Evolutionary conservation across 192 early-diverging fungal species (phyloP).

Genomic region (Entophlyctis luteolus): DNA sequence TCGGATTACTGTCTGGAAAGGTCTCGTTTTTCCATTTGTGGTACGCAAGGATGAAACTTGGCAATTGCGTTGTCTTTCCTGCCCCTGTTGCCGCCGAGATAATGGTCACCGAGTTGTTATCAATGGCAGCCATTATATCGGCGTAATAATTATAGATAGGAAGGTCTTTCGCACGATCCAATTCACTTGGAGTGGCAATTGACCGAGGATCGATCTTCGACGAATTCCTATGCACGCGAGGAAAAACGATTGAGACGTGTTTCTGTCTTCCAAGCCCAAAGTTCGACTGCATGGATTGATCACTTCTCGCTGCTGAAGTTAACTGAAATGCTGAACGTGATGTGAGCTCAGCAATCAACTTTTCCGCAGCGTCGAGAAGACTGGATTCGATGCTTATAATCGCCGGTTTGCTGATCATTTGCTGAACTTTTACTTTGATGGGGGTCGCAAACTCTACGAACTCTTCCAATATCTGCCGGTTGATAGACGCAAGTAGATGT

Average conservation of each 20-base stretch:
- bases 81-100: constrained; percentile 46
- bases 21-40: background rate
- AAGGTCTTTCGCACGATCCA: constrained; percentile 25
- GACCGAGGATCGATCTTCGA: constrained; percentile 1
- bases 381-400: constrained; percentile 22
- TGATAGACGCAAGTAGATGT: constrained; percentile 29
- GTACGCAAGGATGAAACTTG: constrained; percentile 77
- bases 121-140: constrained; percentile 46
- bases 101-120: constrained; percentile 43
- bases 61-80: constrained; percentile 71
- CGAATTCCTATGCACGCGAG: background rate
- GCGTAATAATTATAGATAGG: constrained; percentile 41
- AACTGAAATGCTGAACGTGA: constrained; percentile 6
- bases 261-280: background rate
- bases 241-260: background rate
- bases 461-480: constrained; percentile 18
- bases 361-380: constrained; percentile 21
- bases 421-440: constrained; percentile 27
- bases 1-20: no score
- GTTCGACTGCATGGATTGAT: background rate
- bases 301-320: background rate
- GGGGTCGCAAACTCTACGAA: constrained; percentile 28
- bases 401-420: constrained; percentile 23
- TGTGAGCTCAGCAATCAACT: constrained; percentile 9
- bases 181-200: constrained; percentile 25